A percentile compares a stretch with the other conserved stretches of the same genome.
Evolutionary conservation across 129 eudicot species (phyloP).

Genomic region (Ambrosia artemisiifolia): DNA sequence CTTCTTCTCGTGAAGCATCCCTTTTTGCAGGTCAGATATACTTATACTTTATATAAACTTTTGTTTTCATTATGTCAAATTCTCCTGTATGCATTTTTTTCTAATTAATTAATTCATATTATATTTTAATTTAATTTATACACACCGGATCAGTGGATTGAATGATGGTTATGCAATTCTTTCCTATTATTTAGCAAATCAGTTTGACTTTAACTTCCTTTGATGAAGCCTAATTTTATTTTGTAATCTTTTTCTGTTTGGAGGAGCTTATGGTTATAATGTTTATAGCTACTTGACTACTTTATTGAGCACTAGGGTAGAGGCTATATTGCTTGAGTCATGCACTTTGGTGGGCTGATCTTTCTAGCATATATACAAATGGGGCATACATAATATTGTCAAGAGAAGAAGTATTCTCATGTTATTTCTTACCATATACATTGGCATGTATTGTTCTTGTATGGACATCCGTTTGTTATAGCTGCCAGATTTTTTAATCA

Average conservation of each 20-base stretch:
- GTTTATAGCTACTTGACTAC: neutral
- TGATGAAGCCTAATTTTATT: neutral
- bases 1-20: slow-evolving; percentile 65
- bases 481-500: neutral
- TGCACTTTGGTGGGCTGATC: neutral
- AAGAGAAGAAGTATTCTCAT: neutral
- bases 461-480: neutral
- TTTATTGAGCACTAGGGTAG: neutral
- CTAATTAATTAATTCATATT: neutral
- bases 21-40: slow-evolving; percentile 75
- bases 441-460: neutral
- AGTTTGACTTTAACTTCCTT: neutral
- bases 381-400: neutral
- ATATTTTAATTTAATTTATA: neutral
- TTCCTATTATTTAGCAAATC: neutral
- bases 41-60: neutral
- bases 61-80: neutral
- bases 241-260: slow-evolving; percentile 4
- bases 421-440: slow-evolving; percentile 1
- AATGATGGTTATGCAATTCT: neutral
- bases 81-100: slow-evolving; percentile 1
- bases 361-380: neutral
- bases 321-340: neutral
- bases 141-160: neutral
- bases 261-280: neutral